Evolutionary conservation across 371 early-diverging fungal species (phyloP), one percentile per base, ranked within the genome.

Genomic region (Nematocida major): DNA sequence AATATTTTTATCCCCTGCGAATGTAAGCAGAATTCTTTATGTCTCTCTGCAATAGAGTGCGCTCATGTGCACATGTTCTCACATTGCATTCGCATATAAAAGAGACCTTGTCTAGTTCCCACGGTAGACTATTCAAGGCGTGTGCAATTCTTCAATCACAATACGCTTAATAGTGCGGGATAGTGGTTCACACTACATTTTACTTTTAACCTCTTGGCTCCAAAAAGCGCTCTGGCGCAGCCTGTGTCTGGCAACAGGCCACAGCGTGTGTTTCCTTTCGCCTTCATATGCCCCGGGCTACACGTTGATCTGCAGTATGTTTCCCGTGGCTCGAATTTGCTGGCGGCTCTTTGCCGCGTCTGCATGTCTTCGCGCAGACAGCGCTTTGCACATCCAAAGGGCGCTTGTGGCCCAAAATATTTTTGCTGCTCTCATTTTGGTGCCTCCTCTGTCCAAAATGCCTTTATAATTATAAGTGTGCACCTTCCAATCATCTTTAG

Each of bases 181-280:
- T 73, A 73, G 76, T 73, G 76, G 76, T 62, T 73, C 76, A 73
- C 76, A 73, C 76, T 69, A 73, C 65, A 73, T 65, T 66, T 66
- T 66, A 66, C 24, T 22, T 50, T 66, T 48, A 66, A 66, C 51
- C 7, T 66, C 66, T 26, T 66, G 13, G 28, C 13, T 7, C 59
- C 4, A 5, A 15, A 26, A 11, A 26, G 20, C 26, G 53, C 20
- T 53, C 15, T 22, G 7, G 22, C 15, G 15, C 9, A 24, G 22
- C 22, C 9, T 24, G 24, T 15, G 53, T 24, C 20, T 9, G 7
- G 53, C 22, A 26, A 26, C 9, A 11, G 43, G 11, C 43, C 43
- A 11, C 9, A n/a, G n/a, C 9, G 43, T 43, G 43, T 43, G 43
- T 43, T n/a, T n/a, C 9, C 43, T 43, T 28, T 36, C 28, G 22